phyloP scores from a whole-genome alignment of 495 filamentous ascomycete species.

The Lepraria neglecta region DNA sequence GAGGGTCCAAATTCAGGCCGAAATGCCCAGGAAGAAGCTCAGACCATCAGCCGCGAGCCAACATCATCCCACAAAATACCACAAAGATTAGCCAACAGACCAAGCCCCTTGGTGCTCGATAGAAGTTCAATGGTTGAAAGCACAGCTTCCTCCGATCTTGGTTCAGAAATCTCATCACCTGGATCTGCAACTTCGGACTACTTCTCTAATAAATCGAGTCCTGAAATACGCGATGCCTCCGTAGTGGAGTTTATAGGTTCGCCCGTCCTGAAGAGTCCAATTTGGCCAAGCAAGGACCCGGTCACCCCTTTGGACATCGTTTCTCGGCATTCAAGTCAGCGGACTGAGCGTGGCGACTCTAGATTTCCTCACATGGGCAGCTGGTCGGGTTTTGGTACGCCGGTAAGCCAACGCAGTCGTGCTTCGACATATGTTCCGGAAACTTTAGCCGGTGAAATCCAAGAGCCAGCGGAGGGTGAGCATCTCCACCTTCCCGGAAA shows the following conservation, averaged over 20 bases:
- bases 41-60: background rate
- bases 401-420: slow-evolving; percentile 12
- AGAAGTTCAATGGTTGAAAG: background rate
- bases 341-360: slow-evolving; percentile 11
- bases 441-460: background rate
- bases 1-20: background rate
- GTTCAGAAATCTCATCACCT: slow-evolving; percentile 22
- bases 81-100: slow-evolving; percentile 5
- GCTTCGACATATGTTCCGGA: slow-evolving; percentile 17
- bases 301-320: slow-evolving; percentile 10
- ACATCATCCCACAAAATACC: background rate
- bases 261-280: slow-evolving; percentile 7
- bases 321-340: slow-evolving; percentile 17
- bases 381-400: background rate
- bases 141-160: background rate
- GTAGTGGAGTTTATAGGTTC: slow-evolving; percentile 27
- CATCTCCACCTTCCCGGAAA: background rate
- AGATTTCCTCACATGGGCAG: background rate
- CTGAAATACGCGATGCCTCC: slow-evolving; percentile 29
- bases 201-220: slow-evolving; percentile 30
- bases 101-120: background rate
- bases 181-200: slow-evolving; percentile 27
- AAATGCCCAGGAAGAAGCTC: background rate
- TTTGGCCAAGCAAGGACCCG: slow-evolving; percentile 1
- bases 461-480: background rate